Base-by-base conservation (phyloP, 2,329 filamentous ascomycete genomes). In the Fusarium compactum region DNA sequence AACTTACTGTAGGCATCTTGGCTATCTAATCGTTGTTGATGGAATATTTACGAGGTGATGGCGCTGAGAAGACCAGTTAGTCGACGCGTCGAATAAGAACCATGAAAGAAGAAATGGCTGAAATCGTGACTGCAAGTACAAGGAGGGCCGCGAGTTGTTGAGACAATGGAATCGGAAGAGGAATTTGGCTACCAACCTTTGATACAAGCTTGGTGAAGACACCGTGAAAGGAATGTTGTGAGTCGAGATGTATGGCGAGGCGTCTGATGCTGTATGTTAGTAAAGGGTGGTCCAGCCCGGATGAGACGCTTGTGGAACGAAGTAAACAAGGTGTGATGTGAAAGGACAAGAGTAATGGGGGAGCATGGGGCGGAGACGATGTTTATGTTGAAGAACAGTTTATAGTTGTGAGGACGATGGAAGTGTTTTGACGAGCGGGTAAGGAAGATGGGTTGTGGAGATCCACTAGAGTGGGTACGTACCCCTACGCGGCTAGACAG, bases 1-100 rank as follows among this genome's bases (percentile, higher is more conserved):
- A 51, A 77, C 79, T 78, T 74, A 81, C 79, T 53, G 76, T 75
- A 78, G 79, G 78, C 78, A 80, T 81, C 51, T 76, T 80, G 70
- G 68, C 58, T 50, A 73, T 73, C 65, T 72, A 73, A 65, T 64
- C 34, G 65, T 60, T 71, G 54, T 67, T 72, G 62, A 70, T 56
- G 72, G 52, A 48, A 71, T 69, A 69, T 58, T 70, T 65, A 62
- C 63, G 72, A 66, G 44, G 61, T 68, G 66, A 52, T 56, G 46
- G 53, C 51, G 67, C 72, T 76, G 38, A 44, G 50, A 43, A 57
- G 43, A 44, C 15, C 7, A 44, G 72, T 76, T 56, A 76, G 73
- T 64, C 32, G 67, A 76, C 75, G 75, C 75, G 75, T 76, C 74
- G 45, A 67, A 43, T 48, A 45, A 34, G 46, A 40, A 48, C 32